These are phyloP conservation scores for Carex myosuroides DNA, from an alignment of 176 grass and related monocot species.

Conservation along the genomic window DNA sequence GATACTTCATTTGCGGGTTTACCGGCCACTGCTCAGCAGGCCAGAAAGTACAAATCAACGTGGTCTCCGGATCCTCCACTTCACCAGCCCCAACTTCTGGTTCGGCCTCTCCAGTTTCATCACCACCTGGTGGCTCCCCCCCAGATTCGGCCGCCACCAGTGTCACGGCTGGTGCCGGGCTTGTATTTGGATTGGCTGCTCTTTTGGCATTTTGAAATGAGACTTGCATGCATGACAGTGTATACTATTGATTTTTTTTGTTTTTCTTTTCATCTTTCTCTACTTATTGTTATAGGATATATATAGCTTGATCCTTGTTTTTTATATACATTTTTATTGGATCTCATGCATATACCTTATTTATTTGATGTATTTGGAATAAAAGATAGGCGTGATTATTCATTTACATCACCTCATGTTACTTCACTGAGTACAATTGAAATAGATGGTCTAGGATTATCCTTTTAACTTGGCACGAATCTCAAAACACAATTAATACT, in stretches of 20 bases:
- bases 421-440: too few relatives aligned
- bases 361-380: constrained; percentile 15
- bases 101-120: not conserved
- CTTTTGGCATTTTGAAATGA: constrained; percentile 17
- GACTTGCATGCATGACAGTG: not conserved
- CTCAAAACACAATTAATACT: too few relatives aligned
- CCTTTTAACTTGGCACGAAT: too few relatives aligned
- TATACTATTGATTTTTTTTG: not conserved
- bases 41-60: constrained; percentile 61
- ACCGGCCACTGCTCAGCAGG: constrained; percentile 49
- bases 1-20: constrained; percentile 81
- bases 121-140: not conserved
- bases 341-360: constrained; percentile 3
- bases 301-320: not conserved
- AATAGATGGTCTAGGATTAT: too few relatives aligned
- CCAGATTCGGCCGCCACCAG: not conserved
- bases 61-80: constrained; percentile 1
- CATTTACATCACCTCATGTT: not conserved
- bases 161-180: not conserved
- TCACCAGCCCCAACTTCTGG: not conserved
- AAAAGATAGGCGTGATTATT: not conserved
- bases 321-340: not conserved
- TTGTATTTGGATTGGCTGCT: constrained; percentile 7
- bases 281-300: too few relatives aligned
- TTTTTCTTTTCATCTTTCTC: not conserved